Conservation (phyloP, 441 rosid genomes). For the Capsella rubella region DNA sequence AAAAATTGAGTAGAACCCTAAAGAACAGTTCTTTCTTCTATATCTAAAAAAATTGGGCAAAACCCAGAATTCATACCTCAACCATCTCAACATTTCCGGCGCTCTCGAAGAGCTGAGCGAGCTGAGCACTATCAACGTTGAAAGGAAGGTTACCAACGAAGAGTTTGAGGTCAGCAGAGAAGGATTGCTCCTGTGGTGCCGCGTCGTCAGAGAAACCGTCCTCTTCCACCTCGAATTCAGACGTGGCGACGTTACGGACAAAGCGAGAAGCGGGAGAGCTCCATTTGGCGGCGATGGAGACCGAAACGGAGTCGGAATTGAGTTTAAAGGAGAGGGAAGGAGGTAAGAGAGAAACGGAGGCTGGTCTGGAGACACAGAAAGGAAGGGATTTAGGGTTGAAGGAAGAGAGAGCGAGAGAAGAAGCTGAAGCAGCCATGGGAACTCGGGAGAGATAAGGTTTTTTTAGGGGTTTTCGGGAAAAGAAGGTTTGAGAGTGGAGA, state of each 20-base stretch:
- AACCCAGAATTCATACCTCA: conserved; percentile 60
- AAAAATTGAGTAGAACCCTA: neutral
- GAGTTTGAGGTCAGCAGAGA: conserved; percentile 80
- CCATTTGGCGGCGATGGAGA: conserved; percentile 42
- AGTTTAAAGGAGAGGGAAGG: conserved; percentile 52
- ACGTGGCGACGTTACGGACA: conserved; percentile 61
- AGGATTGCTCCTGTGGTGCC: conserved; percentile 43
- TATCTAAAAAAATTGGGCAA: neutral
- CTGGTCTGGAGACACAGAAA: conserved; percentile 49
- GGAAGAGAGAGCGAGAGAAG: conserved; percentile 55
- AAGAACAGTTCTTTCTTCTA: neutral
- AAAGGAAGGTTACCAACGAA: conserved; percentile 98
- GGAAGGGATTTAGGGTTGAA: conserved; percentile 57
- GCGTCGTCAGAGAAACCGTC: conserved; percentile 51
- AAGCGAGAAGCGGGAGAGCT: conserved; percentile 52
- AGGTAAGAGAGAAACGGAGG: conserved; percentile 48
- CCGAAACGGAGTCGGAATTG: conserved; percentile 35
- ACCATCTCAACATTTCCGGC: conserved; percentile 95
- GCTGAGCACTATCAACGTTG: conserved; percentile 82
- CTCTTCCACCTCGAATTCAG: conserved; percentile 74
- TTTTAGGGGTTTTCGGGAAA: conserved; percentile 24
- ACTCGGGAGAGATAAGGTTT: conserved; percentile 45
- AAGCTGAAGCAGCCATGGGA: conserved; percentile 73
- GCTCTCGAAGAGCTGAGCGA: conserved; percentile 77
- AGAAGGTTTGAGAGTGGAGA: conserved; percentile 33